Percentiles rank a stretch among this genome's conserved stretches.
phyloP scores from a whole-genome alignment of 2,329 filamentous ascomycete species.

The Pyricularia grisea region DNA sequence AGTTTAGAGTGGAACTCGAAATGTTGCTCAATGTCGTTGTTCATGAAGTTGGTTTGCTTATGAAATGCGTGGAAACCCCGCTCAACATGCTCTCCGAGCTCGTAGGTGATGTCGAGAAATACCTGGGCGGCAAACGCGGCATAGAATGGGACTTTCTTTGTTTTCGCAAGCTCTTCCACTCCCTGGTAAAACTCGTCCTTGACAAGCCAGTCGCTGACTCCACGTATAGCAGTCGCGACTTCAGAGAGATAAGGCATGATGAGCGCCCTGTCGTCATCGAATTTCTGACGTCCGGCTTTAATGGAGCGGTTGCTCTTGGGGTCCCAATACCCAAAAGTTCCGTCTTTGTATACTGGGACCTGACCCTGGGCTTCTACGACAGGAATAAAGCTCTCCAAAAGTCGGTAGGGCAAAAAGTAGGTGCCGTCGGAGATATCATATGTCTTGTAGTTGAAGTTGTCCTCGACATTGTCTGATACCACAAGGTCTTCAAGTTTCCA shows the following conservation, averaged over 20 bases:
- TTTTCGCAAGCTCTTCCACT: conserved; percentile 20
- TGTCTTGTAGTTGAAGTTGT: conserved; percentile 15
- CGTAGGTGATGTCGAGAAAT: conserved; percentile 30
- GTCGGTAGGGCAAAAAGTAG: conserved; percentile 11
- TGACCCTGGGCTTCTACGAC: conserved; percentile 7
- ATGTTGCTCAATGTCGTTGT: conserved; percentile 16
- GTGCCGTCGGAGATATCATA: conserved; percentile 17
- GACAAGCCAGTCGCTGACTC: conserved; percentile 15
- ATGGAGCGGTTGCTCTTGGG: conserved; percentile 12
- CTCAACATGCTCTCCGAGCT: conserved; percentile 13
- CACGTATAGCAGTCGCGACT: conserved; percentile 14
- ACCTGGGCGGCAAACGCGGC: conserved; percentile 29
- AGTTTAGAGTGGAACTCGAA: conserved; percentile 21
- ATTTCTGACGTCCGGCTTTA: conserved; percentile 20
- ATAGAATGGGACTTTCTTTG: conserved; percentile 21
- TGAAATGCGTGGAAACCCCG: conserved; percentile 8
- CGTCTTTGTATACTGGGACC: conserved; percentile 16
- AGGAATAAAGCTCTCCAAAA: conserved; percentile 9
- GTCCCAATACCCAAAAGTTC: conserved; percentile 16
- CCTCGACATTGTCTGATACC: conserved; percentile 5
- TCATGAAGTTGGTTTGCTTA: conserved; percentile 10
- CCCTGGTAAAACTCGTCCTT: conserved; percentile 28
- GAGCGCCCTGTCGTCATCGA: conserved; percentile 23
- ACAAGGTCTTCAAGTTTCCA: conserved; percentile 2
- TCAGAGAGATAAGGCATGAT: conserved; percentile 24